phyloP scores from a whole-genome alignment of 2,329 filamentous ascomycete species.

The Aplosporella prunicola region DNA sequence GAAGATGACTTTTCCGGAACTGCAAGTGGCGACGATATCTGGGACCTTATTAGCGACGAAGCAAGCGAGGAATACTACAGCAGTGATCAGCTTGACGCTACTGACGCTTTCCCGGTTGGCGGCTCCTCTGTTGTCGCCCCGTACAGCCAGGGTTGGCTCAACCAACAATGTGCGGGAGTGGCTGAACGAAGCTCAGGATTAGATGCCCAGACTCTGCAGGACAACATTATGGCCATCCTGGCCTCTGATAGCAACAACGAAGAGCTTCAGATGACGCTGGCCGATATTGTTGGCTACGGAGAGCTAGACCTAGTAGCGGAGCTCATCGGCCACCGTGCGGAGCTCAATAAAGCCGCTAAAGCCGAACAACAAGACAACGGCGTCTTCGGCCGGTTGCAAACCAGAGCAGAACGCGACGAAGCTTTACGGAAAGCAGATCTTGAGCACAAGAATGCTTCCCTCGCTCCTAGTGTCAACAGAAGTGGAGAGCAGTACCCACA shows the following conservation, averaged over 20 bases:
- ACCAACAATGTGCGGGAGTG: conserved; percentile 56
- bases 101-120: conserved; percentile 20
- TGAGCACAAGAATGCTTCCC: conserved; percentile 67
- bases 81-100: conserved; percentile 54
- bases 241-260: conserved; percentile 60
- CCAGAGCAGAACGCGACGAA: conserved; percentile 67
- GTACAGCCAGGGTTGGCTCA: conserved; percentile 62
- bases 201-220: conserved; percentile 58
- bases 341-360: conserved; percentile 41
- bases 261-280: conserved; percentile 81
- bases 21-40: conserved; percentile 69
- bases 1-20: conserved; percentile 55
- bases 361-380: conserved; percentile 34
- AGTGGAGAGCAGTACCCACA: conserved; percentile 78
- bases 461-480: conserved; percentile 62
- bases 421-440: conserved; percentile 65
- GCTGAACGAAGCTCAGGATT: conserved; percentile 57
- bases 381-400: conserved; percentile 53
- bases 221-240: conserved; percentile 68
- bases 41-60: conserved; percentile 79
- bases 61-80: conserved; percentile 56
- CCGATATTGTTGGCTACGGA: conserved; percentile 85
- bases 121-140: conserved; percentile 21
- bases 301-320: conserved; percentile 90
- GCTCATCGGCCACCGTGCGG: conserved; percentile 65